Evolutionary conservation across 345 rosid species (phyloP).

Genomic region (Salix dunnii): DNA sequence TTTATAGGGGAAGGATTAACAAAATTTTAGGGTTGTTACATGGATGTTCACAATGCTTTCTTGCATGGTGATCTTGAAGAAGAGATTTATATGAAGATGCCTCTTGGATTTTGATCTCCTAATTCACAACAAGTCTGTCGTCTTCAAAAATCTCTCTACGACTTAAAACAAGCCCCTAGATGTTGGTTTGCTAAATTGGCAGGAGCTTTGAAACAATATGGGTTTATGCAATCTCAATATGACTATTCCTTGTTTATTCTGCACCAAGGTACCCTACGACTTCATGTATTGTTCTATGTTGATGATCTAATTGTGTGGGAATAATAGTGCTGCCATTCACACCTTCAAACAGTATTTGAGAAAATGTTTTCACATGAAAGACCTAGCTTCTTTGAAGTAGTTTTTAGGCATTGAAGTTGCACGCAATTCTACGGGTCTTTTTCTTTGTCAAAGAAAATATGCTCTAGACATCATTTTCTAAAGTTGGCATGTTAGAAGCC

Average conservation of each 20-base stretch:
- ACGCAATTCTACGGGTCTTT: background rate
- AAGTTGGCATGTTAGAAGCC: background rate
- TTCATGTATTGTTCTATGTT: background rate
- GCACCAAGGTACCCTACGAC: background rate
- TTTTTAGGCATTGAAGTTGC: background rate
- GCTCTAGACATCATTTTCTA: background rate
- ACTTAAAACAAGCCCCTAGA: background rate
- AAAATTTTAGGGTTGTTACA: no score
- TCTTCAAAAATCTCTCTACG: background rate
- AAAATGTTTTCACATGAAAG: background rate
- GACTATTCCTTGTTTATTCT: background rate
- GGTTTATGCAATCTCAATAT: background rate
- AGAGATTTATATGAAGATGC: no score
- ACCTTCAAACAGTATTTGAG: background rate
- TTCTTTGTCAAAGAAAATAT: background rate
- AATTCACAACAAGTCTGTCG: no score
- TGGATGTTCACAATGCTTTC: no score
- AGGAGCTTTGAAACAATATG: background rate
- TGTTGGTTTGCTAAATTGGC: background rate
- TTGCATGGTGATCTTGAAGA: no score
- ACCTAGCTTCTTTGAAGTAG: background rate
- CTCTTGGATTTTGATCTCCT: no score
- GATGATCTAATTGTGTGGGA: background rate
- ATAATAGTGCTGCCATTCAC: background rate
- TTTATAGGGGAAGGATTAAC: no score